Base-by-base conservation (phyloP, 106 monocot species). In the Dendrobium catenatum region DNA sequence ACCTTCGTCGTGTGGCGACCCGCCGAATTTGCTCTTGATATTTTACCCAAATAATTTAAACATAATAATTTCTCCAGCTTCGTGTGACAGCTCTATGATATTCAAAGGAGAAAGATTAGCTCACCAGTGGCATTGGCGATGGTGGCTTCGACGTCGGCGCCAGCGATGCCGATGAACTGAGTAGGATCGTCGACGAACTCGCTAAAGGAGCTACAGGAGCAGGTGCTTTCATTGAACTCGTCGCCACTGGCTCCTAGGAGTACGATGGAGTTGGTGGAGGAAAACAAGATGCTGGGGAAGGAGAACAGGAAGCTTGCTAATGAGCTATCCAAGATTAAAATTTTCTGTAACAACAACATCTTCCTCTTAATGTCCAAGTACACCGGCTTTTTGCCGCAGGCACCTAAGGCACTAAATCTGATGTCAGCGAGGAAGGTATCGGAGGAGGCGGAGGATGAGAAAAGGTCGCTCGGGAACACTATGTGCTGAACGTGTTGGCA, bases 41-140 rank as follows among this genome's bases (percentile, higher is more conserved):
- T 96, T 68, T 83, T 96, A 37, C 91, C 93, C 46, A 96, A 91
- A 66, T 93, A 91, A 75, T 96, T 96, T 86, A 96, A 95, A 90
- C 95, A 95, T 88, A 95, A 92, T 82, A 95, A 95, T 73, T 95
- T 95, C 90, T 95, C 95, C 81, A 91, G 91, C 82, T 96, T 96
- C 78, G 96, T 96, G 75, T 88, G 95, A 51, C 95, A 95, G 81
- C 89, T 95, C 73, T 93, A 95, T 82, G 95, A 95, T 77, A 95
- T 95, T 66, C 92, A 93, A 29, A 90, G 95, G 16, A 82, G 95
- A 55, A 95, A 95, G 74, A 82, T 89, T 19, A 37, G 81, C 2
- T 16, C 84, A 5, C 33, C 84, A 56, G 66, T 68, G 46, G 54
- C 79, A 16, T 24, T 54, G 3, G 81, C 79, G 10, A 49, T 49